These are phyloP conservation scores for Boletus vermiculosoides DNA, from an alignment of 768 basidiomycete genomes.

Conservation along the genomic window DNA sequence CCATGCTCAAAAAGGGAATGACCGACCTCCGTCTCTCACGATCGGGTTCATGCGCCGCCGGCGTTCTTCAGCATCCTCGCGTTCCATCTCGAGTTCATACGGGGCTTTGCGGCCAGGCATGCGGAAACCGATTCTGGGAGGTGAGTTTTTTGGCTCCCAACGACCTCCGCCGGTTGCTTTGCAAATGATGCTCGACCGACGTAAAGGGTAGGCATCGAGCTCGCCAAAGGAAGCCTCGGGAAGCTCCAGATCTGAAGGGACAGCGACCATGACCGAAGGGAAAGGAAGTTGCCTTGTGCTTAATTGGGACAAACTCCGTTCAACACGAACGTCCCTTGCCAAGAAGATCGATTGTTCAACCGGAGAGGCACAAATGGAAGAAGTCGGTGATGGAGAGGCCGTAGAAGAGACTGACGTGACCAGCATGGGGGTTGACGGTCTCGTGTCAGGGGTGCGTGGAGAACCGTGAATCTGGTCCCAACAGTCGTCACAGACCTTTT, in stretches of 20 bases:
- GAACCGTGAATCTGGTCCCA: slow-evolving; percentile 70
- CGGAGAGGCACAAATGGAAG: slow-evolving; percentile 36
- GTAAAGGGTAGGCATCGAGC: slow-evolving; percentile 71
- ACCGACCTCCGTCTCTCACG: slow-evolving; percentile 54
- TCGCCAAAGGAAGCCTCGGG: slow-evolving; percentile 60
- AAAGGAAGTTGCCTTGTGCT: slow-evolving; percentile 28
- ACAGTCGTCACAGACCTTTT: slow-evolving; percentile 78
- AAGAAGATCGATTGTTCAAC: slow-evolving; percentile 27
- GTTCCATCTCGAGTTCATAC: slow-evolving; percentile 70
- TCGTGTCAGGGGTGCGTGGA: slow-evolving; percentile 39
- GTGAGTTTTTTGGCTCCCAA: slow-evolving; percentile 66
- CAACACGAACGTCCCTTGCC: slow-evolving; percentile 17
- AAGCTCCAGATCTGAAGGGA: slow-evolving; percentile 26
- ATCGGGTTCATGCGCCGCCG: slow-evolving; percentile 58
- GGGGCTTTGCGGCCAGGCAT: slow-evolving; percentile 65
- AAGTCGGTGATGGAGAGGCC: slow-evolving; percentile 33
- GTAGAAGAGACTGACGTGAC: slow-evolving; percentile 33
- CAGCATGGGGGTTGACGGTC: slow-evolving; percentile 40
- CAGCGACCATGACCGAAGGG: slow-evolving; percentile 22
- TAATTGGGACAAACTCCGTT: slow-evolving; percentile 30
- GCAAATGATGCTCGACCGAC: slow-evolving; percentile 63
- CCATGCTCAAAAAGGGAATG: not conserved
- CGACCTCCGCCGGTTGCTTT: slow-evolving; percentile 79
- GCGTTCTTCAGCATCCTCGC: slow-evolving; percentile 54
- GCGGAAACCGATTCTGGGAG: slow-evolving; percentile 44